Base-by-base conservation (phyloP, 2,329 filamentous ascomycete species). In the Neofusicoccum laricinum region DNA sequence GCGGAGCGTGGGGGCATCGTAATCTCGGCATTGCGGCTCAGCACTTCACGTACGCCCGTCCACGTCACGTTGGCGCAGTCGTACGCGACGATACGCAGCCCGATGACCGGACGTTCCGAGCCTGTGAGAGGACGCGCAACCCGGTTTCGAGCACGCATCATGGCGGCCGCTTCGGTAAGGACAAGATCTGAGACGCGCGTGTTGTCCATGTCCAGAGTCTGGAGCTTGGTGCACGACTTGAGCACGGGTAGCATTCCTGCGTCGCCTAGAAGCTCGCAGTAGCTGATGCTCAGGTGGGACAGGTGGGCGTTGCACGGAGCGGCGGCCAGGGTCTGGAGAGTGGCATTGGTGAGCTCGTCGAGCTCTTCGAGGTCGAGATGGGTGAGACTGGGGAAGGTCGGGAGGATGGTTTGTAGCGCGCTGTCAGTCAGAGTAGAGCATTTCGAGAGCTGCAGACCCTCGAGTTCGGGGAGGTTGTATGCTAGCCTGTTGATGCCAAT, bases 51-150 rank as follows among this genome's bases (percentile, higher is more conserved):
- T 41, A 97, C 86, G 34, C 94, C 94, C 0, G 91, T 91, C 94
- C 94, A 98, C 0, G 92, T 97, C 2, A 98, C 88, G 70, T 94
- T 91, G 68, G 89, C 87, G 75, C 94, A 98, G 78, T 99, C 95
- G 74, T 95, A 99, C 7, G 94, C 88, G 0, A 93, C 89, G 68
- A 98, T 80, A 48, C 86, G 86, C 1, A 98, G 81, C 7, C 91
- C 90, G 15, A 90, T 69, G 62, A 65, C 70, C 61, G 70, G 78
- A 58, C 73, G 71, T 63, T 75, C 72, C 2, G 72, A 72, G 7
- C 68, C 68, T 8, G 69, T 67, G 0, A 74, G 64, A 4, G 68
- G 69, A 19, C 78, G 75, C 3, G 77, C 73, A n/a, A 68, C 76
- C 66, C 82, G 83, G 34, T 81, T 85, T 46, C 92, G 90, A 61